Evolutionary conservation across 2,329 filamentous ascomycete genomes (phyloP).

Genomic region (Scopulariopsis brevicaulis): DNA sequence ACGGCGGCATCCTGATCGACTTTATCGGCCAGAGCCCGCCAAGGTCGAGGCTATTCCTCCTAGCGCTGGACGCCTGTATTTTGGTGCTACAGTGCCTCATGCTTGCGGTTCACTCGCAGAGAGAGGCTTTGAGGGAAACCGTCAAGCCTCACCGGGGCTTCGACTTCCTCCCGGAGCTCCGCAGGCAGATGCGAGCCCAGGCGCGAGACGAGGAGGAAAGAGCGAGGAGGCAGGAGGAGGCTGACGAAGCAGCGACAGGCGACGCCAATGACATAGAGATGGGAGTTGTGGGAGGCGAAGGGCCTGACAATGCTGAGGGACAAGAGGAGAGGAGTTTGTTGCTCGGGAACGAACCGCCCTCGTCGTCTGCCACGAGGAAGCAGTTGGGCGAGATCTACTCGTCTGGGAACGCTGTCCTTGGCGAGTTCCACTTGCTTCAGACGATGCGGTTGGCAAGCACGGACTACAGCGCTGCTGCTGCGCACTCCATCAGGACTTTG

Average conservation of each 20-base stretch:
- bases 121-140: conserved; percentile 1
- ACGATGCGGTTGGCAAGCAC: conserved; percentile 29
- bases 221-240: conserved; percentile 11
- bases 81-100: conserved; percentile 50
- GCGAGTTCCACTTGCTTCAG: conserved; percentile 40
- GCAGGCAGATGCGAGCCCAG: conserved; percentile 17
- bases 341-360: conserved; percentile 9
- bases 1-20: conserved; percentile 56
- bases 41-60: conserved; percentile 40
- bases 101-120: conserved; percentile 41
- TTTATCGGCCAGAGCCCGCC: conserved; percentile 57
- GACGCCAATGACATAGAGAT: conserved; percentile 29
- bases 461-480: conserved; percentile 10
- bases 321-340: conserved; percentile 10
- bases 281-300: conserved; percentile 20
- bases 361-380: conserved; percentile 15
- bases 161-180: conserved; percentile 3
- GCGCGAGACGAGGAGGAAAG: conserved; percentile 45
- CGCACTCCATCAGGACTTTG: conserved; percentile 40
- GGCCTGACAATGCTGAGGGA: conserved; percentile 10
- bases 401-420: conserved; percentile 43
- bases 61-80: conserved; percentile 44
- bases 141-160: conserved; percentile 3
- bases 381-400: conserved; percentile 35
- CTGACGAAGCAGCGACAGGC: neutral